Conservation (phyloP, 1,284 basidiomycete species). For the Sparassis latifolia region DNA sequence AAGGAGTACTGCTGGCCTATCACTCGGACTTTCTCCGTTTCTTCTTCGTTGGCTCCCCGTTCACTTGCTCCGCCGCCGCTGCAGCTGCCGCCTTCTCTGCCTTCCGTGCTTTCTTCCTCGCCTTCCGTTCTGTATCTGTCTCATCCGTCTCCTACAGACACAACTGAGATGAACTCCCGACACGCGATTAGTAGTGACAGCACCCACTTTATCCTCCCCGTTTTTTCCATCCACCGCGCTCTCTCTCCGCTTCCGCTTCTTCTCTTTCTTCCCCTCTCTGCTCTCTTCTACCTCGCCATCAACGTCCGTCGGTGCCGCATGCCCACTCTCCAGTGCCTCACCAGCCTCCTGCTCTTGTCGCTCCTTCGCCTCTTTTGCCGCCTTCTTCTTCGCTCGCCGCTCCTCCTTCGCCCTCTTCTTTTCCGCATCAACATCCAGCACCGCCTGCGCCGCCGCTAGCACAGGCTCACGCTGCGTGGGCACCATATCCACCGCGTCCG, state of each 20-base stretch:
- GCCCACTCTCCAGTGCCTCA: conserved; percentile 22
- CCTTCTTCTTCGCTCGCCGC: conserved; percentile 57
- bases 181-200: background rate
- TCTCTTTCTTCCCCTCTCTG: conserved; percentile 50
- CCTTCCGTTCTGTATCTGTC: conserved; percentile 69
- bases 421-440: conserved; percentile 73
- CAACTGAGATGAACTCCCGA: background rate
- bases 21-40: conserved; percentile 68
- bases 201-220: conserved; percentile 36
- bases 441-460: conserved; percentile 58
- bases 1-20: conserved; percentile 15
- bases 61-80: conserved; percentile 28
- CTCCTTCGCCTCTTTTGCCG: conserved; percentile 48
- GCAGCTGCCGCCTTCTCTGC: conserved; percentile 60
- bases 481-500: conserved; percentile 74
- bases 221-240: conserved; percentile 41
- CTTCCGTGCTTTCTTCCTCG: conserved; percentile 66
- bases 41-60: conserved; percentile 54
- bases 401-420: conserved; percentile 77
- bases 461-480: conserved; percentile 78
- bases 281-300: conserved; percentile 32
- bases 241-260: conserved; percentile 67
- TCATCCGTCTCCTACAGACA: conserved; percentile 36
- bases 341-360: conserved; percentile 36
- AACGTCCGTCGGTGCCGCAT: conserved; percentile 30